Percentiles rank a stretch among this genome's conserved stretches.
Evolutionary conservation across 2,329 filamentous ascomycete genomes (phyloP).

Genomic region (Sclerotinia borealis): DNA sequence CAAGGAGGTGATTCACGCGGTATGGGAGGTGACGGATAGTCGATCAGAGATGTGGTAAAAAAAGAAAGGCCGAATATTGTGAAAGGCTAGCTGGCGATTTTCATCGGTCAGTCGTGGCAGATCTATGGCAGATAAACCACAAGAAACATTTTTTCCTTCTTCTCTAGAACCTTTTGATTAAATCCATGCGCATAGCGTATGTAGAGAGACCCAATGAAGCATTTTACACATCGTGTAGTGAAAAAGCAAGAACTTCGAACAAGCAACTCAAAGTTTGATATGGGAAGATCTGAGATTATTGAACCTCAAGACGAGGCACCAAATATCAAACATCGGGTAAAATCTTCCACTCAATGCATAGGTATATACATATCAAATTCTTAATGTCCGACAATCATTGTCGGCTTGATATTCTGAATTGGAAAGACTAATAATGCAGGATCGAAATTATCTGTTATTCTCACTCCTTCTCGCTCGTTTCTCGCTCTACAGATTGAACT

Average conservation of each 20-base stretch:
- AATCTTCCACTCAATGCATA: not conserved
- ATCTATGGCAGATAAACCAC: conserved; percentile 5
- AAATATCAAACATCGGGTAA: not conserved
- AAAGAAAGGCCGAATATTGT: conserved; percentile 12
- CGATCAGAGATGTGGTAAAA: conserved; percentile 9
- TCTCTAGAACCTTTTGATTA: not conserved
- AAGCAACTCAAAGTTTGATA: not conserved
- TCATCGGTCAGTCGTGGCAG: conserved; percentile 12
- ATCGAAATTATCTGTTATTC: too few relatives aligned
- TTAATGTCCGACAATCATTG: not conserved
- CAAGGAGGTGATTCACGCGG: not conserved
- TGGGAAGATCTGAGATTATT: not conserved
- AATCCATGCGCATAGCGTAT: not conserved
- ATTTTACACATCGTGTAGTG: not conserved
- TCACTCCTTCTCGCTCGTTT: too few relatives aligned
- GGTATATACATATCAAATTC: too few relatives aligned
- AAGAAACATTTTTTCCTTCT: conserved; percentile 8
- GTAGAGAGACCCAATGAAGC: not conserved
- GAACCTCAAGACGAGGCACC: not conserved
- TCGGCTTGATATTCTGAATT: too few relatives aligned
- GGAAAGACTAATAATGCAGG: too few relatives aligned
- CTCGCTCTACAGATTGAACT: too few relatives aligned
- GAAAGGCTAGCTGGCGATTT: conserved; percentile 13
- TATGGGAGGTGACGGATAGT: conserved; percentile 30
- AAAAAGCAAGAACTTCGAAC: not conserved